Base-by-base conservation (phyloP, 495 filamentous ascomycete genomes). In the Staphylotrichum longicolle region DNA sequence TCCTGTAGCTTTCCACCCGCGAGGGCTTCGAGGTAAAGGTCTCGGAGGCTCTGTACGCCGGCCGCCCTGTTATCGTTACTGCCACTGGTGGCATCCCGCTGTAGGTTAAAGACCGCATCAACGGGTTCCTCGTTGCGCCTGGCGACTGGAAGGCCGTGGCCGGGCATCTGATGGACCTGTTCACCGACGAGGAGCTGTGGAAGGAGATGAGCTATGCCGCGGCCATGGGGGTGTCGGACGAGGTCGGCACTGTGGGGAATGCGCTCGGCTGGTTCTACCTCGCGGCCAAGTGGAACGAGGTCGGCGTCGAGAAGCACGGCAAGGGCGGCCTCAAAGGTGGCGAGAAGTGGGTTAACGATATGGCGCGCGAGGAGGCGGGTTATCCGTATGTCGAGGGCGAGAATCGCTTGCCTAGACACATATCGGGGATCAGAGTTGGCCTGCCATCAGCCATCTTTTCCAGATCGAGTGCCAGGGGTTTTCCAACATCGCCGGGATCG, bases 1-100 rank as follows among this genome's bases (percentile, higher is more conserved):
- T 85, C 1, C 78, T 93, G 42, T 91, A 96, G 72, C 82, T 96
- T 15, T 93, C 89, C 7, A 91, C 85, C 2, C 84, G 88, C 30
- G 91, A 96, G 71, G 91, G 91, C 4, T 96, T 96, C 66, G 91
- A 96, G 70, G 87, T 94, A 57, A 96, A 95, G 74, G 91, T 96
- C 14, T 92, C 88, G 0, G 91, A 96, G 72, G 91, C 90, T 33
- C 79, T 93, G 7, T 90, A 93, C 72, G 91, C 93, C 64, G 91
- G 91, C 27, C 85, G 88, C 10, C 91, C 91, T 3, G 82, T 93
- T 49, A 91, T 96, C 56, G 90, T 89, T 5, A 91, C 88, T 1
- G 79, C 80, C 14, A 88, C 88, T 1, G 91, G 91, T 37, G 91
- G 91, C 5, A 93, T 96, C 54, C 90, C 91, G 0, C 79, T 95